A percentile compares a stretch with the other conserved stretches of the same genome.
These are phyloP conservation scores for Tylopilus felleus DNA, from an alignment of 768 basidiomycete species.

Conservation along the genomic window DNA sequence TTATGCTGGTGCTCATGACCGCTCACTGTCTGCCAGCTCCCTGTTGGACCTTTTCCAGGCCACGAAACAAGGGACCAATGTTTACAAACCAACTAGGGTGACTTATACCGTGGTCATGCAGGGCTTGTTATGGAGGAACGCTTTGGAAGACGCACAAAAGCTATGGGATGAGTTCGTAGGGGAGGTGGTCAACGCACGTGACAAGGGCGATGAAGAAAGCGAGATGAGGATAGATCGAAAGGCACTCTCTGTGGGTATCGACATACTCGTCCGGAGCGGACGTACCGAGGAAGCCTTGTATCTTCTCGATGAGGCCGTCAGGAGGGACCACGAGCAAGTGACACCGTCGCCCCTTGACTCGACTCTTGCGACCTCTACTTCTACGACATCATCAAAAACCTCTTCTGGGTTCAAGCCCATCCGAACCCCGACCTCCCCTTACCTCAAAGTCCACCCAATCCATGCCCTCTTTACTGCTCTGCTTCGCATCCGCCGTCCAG, in stretches of 20 bases:
- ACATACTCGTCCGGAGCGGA: slow-evolving; percentile 43
- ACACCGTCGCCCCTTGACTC: not conserved
- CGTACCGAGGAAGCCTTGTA: slow-evolving; percentile 47
- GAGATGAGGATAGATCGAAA: slow-evolving; percentile 39
- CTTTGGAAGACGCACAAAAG: slow-evolving; percentile 37
- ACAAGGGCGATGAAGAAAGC: not conserved
- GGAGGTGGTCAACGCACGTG: slow-evolving; percentile 8
- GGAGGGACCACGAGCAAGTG: slow-evolving; percentile 14
- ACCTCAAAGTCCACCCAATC: slow-evolving; percentile 27
- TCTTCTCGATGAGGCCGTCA: slow-evolving; percentile 43
- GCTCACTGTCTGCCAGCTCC: slow-evolving; percentile 24
- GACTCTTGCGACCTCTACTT: not conserved
- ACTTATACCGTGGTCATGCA: slow-evolving; percentile 55
- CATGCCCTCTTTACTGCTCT: slow-evolving; percentile 50
- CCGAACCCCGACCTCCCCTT: slow-evolving; percentile 2
- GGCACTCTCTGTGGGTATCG: slow-evolving; percentile 49
- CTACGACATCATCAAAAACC: not conserved
- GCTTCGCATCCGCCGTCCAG: slow-evolving; percentile 51
- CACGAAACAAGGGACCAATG: slow-evolving; percentile 22
- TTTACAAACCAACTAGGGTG: slow-evolving; percentile 40
- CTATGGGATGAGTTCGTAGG: slow-evolving; percentile 42
- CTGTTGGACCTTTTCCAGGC: slow-evolving; percentile 40
- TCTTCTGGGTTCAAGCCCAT: not conserved
- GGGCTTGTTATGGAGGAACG: slow-evolving; percentile 45
- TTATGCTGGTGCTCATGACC: slow-evolving; percentile 43